A percentile compares a stretch with the other conserved stretches of the same genome.
These are phyloP conservation scores for Diplodia scrobiculata DNA, from an alignment of 2,329 filamentous ascomycete species.

Conservation along the genomic window DNA sequence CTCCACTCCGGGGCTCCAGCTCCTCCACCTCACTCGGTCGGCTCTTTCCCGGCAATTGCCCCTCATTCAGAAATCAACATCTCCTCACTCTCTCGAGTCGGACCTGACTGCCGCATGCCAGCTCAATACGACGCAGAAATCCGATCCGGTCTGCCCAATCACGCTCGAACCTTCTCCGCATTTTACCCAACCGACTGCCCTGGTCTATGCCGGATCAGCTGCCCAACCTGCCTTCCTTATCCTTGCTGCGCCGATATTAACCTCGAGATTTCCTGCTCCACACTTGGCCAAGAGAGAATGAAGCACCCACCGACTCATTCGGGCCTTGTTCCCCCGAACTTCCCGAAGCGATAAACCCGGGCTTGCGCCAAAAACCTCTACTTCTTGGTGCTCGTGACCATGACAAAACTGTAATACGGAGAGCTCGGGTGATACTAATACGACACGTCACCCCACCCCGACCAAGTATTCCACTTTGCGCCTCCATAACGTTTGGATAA, in stretches of 20 bases:
- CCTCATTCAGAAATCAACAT: background rate
- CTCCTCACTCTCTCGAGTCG: background rate
- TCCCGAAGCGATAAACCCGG: background rate
- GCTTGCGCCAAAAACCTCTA: background rate
- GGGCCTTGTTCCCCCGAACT: background rate
- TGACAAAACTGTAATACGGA: background rate
- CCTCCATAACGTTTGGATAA: background rate
- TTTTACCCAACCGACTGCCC: background rate
- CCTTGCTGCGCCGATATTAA: background rate
- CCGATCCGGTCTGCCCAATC: too few species aligned
- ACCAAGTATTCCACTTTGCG: background rate
- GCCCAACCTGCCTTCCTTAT: background rate
- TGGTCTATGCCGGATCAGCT: background rate
- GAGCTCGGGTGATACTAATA: background rate
- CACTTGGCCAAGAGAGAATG: background rate
- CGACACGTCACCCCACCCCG: background rate
- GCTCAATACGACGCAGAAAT: background rate
- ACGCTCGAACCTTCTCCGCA: too few species aligned
- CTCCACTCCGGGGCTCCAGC: slow-evolving; percentile 22
- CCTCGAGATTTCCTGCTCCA: background rate
- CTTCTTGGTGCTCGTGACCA: background rate
- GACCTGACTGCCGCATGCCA: background rate
- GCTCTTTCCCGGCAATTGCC: background rate
- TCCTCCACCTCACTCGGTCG: background rate
- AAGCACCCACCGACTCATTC: background rate